A percentile compares a stretch with the other conserved stretches of the same genome.
These are phyloP conservation scores for Thalassiosira livingstoniorum DNA, from an alignment of 352 stramenopile genomes.

Conservation along the genomic window DNA sequence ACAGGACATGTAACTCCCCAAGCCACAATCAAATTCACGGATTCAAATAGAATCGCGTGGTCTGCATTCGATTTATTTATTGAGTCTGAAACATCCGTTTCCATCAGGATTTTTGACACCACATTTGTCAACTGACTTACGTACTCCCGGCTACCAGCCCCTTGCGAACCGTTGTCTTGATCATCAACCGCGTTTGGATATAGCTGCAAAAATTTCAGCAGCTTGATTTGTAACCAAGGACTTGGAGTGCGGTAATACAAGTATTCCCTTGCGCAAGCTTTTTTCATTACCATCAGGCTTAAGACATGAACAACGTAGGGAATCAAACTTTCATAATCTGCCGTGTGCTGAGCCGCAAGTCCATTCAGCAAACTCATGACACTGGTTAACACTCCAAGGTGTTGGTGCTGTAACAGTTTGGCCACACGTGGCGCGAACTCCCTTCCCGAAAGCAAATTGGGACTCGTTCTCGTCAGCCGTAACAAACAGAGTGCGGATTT, in stretches of 20 bases:
- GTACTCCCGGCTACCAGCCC: constrained; percentile 59
- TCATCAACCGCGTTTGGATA: constrained; percentile 86
- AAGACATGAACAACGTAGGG: constrained; percentile 93
- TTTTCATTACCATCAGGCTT: constrained; percentile 92
- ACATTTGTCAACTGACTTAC: constrained; percentile 89
- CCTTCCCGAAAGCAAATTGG: constrained; percentile 89
- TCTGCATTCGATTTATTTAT: constrained; percentile 97
- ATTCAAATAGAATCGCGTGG: constrained; percentile 97
- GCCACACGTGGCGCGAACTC: constrained; percentile 83
- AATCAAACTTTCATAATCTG: constrained; percentile 91
- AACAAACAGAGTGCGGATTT: constrained; percentile 96
- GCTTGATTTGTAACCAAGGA: constrained; percentile 94
- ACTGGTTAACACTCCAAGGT: constrained; percentile 94
- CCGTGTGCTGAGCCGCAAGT: constrained; percentile 88
- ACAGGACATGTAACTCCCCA: constrained; percentile 90
- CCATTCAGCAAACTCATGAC: constrained; percentile 92
- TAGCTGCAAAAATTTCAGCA: constrained; percentile 93
- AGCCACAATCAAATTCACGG: constrained; percentile 96
- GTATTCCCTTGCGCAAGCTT: constrained; percentile 93
- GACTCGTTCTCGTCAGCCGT: constrained; percentile 92
- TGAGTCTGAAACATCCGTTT: constrained; percentile 89
- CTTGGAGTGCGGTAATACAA: constrained; percentile 97
- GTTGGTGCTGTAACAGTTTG: constrained; percentile 90
- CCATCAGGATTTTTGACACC: constrained; percentile 92
- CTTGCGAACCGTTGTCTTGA: constrained; percentile 53